Percentiles rank a stretch among this genome's conserved stretches.
Conservation (phyloP, 305 asterid species). For the Fraxinus ornus region DNA sequence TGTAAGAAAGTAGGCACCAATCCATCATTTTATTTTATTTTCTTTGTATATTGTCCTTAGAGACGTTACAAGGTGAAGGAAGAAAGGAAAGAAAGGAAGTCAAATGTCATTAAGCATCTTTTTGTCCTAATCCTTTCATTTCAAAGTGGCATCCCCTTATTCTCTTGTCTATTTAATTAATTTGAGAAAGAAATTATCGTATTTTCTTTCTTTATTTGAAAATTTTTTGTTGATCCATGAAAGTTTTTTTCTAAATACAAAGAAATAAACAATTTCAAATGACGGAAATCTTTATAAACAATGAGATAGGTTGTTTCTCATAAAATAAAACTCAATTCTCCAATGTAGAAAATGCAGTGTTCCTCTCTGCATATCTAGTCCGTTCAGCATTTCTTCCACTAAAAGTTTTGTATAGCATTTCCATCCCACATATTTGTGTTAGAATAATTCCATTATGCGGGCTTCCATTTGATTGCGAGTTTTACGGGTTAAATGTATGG, state of each 20-base stretch:
- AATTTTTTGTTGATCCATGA: background rate
- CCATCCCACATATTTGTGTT: conserved; percentile 89
- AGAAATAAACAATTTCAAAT: background rate
- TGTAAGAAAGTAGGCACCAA: background rate
- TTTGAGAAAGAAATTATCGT: too few species aligned
- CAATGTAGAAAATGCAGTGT: conserved; percentile 63
- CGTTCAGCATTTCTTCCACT: conserved; percentile 66
- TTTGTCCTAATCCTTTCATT: background rate
- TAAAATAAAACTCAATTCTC: conserved; percentile 63
- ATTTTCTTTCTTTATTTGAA: too few species aligned
- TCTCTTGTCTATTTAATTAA: background rate
- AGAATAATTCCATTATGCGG: too few species aligned
- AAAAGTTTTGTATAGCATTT: conserved; percentile 56
- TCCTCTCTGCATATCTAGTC: conserved; percentile 72
- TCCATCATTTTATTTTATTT: background rate
- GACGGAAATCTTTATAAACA: too few species aligned
- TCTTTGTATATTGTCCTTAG: background rate
- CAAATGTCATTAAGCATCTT: background rate
- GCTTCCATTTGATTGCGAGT: too few species aligned
- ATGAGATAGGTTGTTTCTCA: conserved; percentile 29
- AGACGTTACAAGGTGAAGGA: background rate
- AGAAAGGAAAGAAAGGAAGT: background rate
- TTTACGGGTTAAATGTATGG: too few species aligned
- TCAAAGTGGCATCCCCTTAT: background rate
- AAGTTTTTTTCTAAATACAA: background rate